Evolutionary conservation across 176 grass and related monocot genomes (phyloP).

Genomic region (Canna indica): DNA sequence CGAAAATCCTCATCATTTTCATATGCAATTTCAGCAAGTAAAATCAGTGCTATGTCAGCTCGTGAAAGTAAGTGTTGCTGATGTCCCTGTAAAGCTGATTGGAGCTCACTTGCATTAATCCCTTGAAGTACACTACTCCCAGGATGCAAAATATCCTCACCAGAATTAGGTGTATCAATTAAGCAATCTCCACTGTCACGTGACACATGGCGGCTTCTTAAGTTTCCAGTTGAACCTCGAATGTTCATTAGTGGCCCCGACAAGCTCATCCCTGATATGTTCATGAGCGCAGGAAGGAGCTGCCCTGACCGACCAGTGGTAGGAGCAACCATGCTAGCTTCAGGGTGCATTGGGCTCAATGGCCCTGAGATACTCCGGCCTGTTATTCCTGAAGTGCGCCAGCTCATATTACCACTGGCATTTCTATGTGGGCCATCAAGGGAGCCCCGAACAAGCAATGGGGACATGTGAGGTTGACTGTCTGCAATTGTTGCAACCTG

Average conservation of each 20-base stretch:
- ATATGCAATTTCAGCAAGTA: slow-evolving; percentile 95
- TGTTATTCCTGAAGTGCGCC: slow-evolving; percentile 87
- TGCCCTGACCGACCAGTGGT: slow-evolving; percentile 76
- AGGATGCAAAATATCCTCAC: slow-evolving; percentile 76
- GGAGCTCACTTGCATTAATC: slow-evolving; percentile 86
- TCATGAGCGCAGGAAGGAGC: slow-evolving; percentile 81
- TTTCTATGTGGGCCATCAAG: slow-evolving; percentile 82
- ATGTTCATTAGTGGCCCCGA: slow-evolving; percentile 86
- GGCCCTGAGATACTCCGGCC: slow-evolving; percentile 91
- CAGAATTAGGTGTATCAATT: slow-evolving; percentile 92
- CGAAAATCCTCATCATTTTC: slow-evolving; percentile 98
- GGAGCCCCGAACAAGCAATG: slow-evolving; percentile 95
- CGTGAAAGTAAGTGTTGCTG: slow-evolving; percentile 83
- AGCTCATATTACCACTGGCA: slow-evolving; percentile 81
- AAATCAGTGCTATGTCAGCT: slow-evolving; percentile 95
- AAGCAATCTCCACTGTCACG: slow-evolving; percentile 88
- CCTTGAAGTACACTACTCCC: slow-evolving; percentile 62
- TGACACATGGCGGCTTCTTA: slow-evolving; percentile 89
- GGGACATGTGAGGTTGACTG: slow-evolving; percentile 97
- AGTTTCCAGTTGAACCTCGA: slow-evolving; percentile 73
- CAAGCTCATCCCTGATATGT: slow-evolving; percentile 67
- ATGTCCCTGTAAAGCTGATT: slow-evolving; percentile 88
- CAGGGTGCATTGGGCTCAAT: slow-evolving; percentile 82
- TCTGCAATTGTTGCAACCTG: slow-evolving; percentile 60
- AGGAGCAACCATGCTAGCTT: slow-evolving; percentile 61